phyloP scores from a whole-genome alignment of 2,329 filamentous ascomycete genomes.

The Aspergillus amoenus region DNA sequence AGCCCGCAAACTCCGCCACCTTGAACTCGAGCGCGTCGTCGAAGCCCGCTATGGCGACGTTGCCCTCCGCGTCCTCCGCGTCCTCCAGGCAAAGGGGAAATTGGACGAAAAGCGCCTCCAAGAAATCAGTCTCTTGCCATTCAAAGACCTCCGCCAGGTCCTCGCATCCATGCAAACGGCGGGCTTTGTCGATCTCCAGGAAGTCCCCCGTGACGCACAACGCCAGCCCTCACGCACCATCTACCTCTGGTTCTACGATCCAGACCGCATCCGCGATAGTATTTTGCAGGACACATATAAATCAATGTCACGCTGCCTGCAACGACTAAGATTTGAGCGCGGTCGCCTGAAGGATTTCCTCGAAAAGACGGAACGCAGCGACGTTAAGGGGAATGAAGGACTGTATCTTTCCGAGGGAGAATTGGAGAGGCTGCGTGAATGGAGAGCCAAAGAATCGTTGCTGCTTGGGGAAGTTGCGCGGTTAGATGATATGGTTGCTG shows the following conservation, averaged over 20 bases:
- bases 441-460: conserved; percentile 64
- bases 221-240: conserved; percentile 79
- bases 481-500: conserved; percentile 79
- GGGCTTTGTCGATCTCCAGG: conserved; percentile 87
- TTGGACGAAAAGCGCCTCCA: conserved; percentile 91
- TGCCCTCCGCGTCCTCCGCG: conserved; percentile 79
- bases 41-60: conserved; percentile 72
- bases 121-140: conserved; percentile 76
- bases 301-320: conserved; percentile 79
- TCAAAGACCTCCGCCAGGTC: conserved; percentile 79
- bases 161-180: conserved; percentile 83
- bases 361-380: conserved; percentile 77
- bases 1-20: conserved; percentile 67
- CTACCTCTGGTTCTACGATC: conserved; percentile 90
- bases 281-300: conserved; percentile 84
- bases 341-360: conserved; percentile 70
- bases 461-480: conserved; percentile 75
- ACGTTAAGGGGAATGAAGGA: conserved; percentile 81
- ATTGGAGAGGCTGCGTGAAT: conserved; percentile 65
- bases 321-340: conserved; percentile 76
- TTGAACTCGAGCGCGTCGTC: conserved; percentile 79
- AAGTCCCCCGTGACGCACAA: conserved; percentile 84
- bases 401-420: conserved; percentile 75
- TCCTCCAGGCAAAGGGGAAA: conserved; percentile 83
- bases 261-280: conserved; percentile 66